phyloP scores from a whole-genome alignment of 139 green algal species.

The Spirogloea muscicola region DNA sequence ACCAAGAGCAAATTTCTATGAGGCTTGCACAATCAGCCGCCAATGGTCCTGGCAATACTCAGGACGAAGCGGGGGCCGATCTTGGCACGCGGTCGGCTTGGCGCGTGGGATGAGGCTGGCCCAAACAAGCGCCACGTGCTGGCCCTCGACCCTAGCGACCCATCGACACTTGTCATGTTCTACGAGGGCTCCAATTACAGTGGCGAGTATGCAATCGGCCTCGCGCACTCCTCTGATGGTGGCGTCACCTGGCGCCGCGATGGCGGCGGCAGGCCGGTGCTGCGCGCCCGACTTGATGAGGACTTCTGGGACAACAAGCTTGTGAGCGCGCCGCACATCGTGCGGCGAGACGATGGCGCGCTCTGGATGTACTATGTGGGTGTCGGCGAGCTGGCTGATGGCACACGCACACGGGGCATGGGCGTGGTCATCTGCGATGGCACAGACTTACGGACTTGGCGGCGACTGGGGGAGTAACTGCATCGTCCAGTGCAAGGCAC shows the following conservation, averaged over 20 bases:
- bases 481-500: too few species aligned
- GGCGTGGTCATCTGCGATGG: not conserved
- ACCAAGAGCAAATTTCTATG: too few species aligned
- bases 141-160: too few species aligned
- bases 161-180: not conserved
- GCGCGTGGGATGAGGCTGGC: constrained; percentile 16
- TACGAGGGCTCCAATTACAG: constrained; percentile 10
- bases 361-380: constrained; percentile 42
- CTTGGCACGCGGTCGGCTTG: not conserved
- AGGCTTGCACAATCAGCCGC: too few species aligned
- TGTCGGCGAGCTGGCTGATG: constrained; percentile 12
- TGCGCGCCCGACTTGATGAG: constrained; percentile 3
- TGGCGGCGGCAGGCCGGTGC: not conserved
- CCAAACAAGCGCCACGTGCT: constrained; percentile 9
- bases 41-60: too few species aligned
- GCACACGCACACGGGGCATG: not conserved
- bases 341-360: not conserved
- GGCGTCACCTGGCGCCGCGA: constrained; percentile 27
- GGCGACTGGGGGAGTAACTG: not conserved
- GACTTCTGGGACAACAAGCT: constrained; percentile 26
- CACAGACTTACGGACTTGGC: not conserved
- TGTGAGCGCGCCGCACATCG: constrained; percentile 16
- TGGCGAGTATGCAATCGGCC: constrained; percentile 27
- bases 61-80: constrained; percentile 9
- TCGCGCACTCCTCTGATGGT: constrained; percentile 5